Conservation (phyloP, 2,329 filamentous ascomycete species). For the Arthroderma sp. region DNA sequence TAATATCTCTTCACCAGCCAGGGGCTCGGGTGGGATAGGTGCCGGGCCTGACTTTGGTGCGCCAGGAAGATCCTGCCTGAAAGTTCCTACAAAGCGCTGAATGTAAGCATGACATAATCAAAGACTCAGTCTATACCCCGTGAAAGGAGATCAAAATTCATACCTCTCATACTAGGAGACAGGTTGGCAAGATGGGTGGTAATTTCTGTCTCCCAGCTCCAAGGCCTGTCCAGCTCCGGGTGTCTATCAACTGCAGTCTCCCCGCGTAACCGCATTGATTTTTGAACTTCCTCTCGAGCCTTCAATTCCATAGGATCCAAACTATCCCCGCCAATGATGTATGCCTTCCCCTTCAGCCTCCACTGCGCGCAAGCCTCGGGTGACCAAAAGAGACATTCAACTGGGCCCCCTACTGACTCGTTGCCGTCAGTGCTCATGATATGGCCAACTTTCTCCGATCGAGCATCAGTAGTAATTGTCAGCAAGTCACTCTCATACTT, state of each 20-base stretch:
- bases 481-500: constrained; percentile 65
- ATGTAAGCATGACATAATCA: not conserved
- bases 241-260: constrained; percentile 16
- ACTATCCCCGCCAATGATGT: constrained; percentile 61
- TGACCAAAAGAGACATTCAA: constrained; percentile 81
- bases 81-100: constrained; percentile 40
- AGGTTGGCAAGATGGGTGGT: constrained; percentile 85
- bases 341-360: constrained; percentile 67
- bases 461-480: constrained; percentile 74
- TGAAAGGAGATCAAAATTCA: constrained; percentile 12
- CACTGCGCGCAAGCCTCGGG: constrained; percentile 63
- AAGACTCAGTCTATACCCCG: not conserved
- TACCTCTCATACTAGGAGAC: constrained; percentile 64
- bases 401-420: constrained; percentile 52
- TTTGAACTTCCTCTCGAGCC: constrained; percentile 48
- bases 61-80: constrained; percentile 61
- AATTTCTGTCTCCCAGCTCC: constrained; percentile 70
- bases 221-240: constrained; percentile 31
- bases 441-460: constrained; percentile 74
- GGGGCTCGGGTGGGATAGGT: constrained; percentile 34
- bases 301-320: constrained; percentile 37
- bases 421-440: constrained; percentile 47
- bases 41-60: constrained; percentile 38
- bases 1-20: constrained; percentile 49
- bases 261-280: constrained; percentile 37